Percentiles rank a stretch among this genome's conserved stretches.
These are phyloP conservation scores for Mangifera indica DNA, from an alignment of 345 rosid genomes.

Conservation along the genomic window DNA sequence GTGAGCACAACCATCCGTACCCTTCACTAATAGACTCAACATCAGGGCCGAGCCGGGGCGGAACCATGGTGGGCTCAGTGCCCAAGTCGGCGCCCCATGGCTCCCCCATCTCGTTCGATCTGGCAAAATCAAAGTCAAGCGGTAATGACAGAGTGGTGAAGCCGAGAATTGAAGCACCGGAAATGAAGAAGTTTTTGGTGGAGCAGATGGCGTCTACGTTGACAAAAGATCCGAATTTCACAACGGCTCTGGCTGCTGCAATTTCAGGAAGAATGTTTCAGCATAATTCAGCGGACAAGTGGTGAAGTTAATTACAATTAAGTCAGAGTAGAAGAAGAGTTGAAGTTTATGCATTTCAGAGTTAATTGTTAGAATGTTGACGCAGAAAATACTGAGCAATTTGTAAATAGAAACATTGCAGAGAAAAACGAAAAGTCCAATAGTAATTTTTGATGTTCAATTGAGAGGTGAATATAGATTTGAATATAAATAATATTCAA, in stretches of 20 bases:
- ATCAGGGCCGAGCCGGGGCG: constrained; percentile 42
- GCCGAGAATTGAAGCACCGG: constrained; percentile 56
- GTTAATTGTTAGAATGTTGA: neutral
- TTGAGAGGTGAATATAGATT: too few relatives aligned
- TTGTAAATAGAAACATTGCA: constrained; percentile 22
- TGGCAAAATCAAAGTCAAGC: constrained; percentile 43
- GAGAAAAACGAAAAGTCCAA: neutral
- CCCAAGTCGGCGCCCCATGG: constrained; percentile 49
- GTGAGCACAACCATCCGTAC: constrained; percentile 93
- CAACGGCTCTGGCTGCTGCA: constrained; percentile 95
- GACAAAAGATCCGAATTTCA: constrained; percentile 91
- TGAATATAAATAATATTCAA: too few relatives aligned
- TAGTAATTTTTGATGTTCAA: neutral
- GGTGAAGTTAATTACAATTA: constrained; percentile 12
- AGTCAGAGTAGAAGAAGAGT: neutral
- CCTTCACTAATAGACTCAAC: constrained; percentile 60
- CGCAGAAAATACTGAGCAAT: constrained; percentile 8
- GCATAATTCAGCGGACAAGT: constrained; percentile 43
- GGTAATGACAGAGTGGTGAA: constrained; percentile 24
- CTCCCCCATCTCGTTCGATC: constrained; percentile 49
- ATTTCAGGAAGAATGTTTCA: constrained; percentile 75
- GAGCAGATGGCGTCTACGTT: constrained; percentile 95
- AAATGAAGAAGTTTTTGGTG: constrained; percentile 64
- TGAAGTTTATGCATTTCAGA: neutral
- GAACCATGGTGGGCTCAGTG: constrained; percentile 36